Evolutionary conservation across 805 yeast species (phyloP), one percentile per base, ranked within the genome.

Genomic region (Candida pseudoglaebosa): DNA sequence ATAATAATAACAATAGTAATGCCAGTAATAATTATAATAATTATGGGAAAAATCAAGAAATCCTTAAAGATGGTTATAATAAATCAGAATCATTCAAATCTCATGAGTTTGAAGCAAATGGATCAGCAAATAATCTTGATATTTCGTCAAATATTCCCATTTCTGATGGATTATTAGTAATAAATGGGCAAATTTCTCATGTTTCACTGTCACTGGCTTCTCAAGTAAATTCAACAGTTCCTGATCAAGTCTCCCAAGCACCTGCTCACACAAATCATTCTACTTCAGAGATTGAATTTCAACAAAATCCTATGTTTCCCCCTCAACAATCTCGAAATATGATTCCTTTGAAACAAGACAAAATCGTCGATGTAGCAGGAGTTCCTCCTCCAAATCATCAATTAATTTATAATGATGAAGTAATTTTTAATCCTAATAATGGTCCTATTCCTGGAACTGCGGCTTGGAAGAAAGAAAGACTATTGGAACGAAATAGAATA

Each of bases 401-500:
- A 45, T 52, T 77, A n/a, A 56, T 75, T 4, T 77, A 76, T 52
- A 73, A 75, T 48, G 73, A 76, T 49, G 78, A 77, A 52, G 71
- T 76, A 15, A 75, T 77, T 7, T 76, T 64, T 48, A 69, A 74
- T 49, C 75, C 78, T 9, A 59, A 74, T 55, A 62, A 70, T 40
- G 78, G 78, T 4, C 77, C 81, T 1, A 69, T 75, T 16, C 84
- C 84, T 1, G 85, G 85, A 39, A 77, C 70, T 13, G 75, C 75
- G 40, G 85, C 63, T 59, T 85, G 67, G 95, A 86, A 62, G 75
- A 82, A 63, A 44, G 82, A 79, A 19, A 57, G 84, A 34, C 51
- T 80, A 14, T 56, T 80, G 40, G 84, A 80, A 49, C 59, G 86
- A 39, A 80, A 80, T 50, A 59, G 86, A 43, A 65, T 79, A n/a